Conservation (phyloP, 2,329 filamentous ascomycete species). For the Plenodomus tracheiphilus region DNA sequence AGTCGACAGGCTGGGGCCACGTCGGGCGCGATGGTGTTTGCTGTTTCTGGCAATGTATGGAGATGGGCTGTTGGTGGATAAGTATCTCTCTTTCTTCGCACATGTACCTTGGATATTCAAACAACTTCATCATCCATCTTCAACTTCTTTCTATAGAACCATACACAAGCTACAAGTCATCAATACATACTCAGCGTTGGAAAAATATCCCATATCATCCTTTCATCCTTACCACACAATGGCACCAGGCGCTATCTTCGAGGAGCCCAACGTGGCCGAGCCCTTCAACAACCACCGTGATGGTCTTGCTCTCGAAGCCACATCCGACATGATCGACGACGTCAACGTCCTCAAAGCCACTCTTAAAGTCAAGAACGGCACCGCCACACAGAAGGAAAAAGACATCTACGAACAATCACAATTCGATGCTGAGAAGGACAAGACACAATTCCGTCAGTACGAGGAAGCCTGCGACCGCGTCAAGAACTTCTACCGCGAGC, state of each 20-base stretch:
- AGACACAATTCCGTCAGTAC: conserved; percentile 80
- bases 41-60: conserved; percentile 10
- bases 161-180: background rate
- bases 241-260: conserved; percentile 51
- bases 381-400: conserved; percentile 49
- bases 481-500: conserved; percentile 81
- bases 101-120: conserved; percentile 5
- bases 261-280: conserved; percentile 48
- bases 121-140: conserved; percentile 3
- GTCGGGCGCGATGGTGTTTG: conserved; percentile 12
- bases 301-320: conserved; percentile 61
- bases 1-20: conserved; percentile 25
- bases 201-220: conserved; percentile 21
- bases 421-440: conserved; percentile 77
- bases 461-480: conserved; percentile 81
- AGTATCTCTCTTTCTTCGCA: conserved; percentile 21
- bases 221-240: conserved; percentile 34
- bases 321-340: conserved; percentile 62
- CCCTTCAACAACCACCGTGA: conserved; percentile 56
- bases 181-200: conserved; percentile 1
- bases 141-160: background rate
- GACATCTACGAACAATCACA: conserved; percentile 62
- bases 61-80: conserved; percentile 18
- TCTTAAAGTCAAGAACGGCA: conserved; percentile 54
- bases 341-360: conserved; percentile 64